These are phyloP conservation scores for Colletotrichum cuscutae DNA, from an alignment of 2,329 filamentous ascomycete species.

Conservation along the genomic window DNA sequence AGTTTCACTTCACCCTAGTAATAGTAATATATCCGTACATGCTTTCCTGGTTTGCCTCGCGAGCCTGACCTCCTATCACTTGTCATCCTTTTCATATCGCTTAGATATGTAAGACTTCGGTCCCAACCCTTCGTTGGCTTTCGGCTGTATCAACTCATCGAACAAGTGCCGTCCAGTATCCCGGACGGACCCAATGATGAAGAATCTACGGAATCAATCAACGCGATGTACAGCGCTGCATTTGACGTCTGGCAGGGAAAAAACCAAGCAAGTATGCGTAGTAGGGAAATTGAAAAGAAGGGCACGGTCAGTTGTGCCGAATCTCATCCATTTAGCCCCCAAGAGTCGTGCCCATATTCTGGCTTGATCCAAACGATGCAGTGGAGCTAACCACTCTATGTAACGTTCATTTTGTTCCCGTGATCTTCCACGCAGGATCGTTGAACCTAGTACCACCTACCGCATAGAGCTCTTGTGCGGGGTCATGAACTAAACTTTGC, in stretches of 20 bases:
- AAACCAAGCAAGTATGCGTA: neutral
- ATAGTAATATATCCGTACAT: too few relatives aligned
- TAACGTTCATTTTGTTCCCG: neutral
- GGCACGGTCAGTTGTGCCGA: neutral
- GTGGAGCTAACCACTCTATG: neutral
- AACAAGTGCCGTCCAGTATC: neutral
- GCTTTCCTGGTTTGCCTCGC: too few relatives aligned
- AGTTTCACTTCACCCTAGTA: neutral
- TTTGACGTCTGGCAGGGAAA: neutral
- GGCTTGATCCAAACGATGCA: neutral
- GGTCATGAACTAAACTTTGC: slow-evolving; percentile 9
- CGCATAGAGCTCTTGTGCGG: slow-evolving; percentile 5
- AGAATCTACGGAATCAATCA: neutral
- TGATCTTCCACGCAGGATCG: neutral
- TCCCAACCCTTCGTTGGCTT: too few relatives aligned
- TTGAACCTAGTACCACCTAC: slow-evolving; percentile 5
- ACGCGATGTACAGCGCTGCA: neutral
- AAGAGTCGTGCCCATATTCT: neutral
- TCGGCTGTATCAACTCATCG: too few relatives aligned
- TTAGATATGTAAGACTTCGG: too few relatives aligned
- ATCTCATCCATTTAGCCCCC: neutral
- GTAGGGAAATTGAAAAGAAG: neutral
- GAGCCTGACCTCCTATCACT: too few relatives aligned
- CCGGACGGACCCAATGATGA: neutral
- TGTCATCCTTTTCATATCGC: too few relatives aligned